A percentile compares a stretch with the other conserved stretches of the same genome.
Conservation (phyloP, 176 grass and related monocot genomes). For the Alopecurus myosuroides region DNA sequence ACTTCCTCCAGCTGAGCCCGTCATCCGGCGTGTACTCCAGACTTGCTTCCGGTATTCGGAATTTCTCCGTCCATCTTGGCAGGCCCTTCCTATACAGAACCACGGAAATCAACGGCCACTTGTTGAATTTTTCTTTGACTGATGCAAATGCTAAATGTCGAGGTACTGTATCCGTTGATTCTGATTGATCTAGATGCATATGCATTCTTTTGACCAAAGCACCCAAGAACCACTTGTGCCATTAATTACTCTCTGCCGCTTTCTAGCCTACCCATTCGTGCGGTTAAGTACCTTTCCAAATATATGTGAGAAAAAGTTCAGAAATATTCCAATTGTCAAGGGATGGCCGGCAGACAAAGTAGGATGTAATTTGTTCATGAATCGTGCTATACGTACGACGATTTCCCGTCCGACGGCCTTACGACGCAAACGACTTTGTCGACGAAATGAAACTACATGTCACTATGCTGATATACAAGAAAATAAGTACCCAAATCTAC, state of each 20-base stretch:
- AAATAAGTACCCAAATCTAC: too few species aligned
- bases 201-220: background rate
- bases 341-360: background rate
- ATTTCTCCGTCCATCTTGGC: conserved; percentile 41
- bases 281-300: background rate
- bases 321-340: background rate
- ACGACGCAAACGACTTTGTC: too few species aligned
- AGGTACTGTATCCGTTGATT: background rate
- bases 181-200: background rate
- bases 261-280: background rate
- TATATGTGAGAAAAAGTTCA: background rate
- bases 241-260: background rate
- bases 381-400: too few species aligned
- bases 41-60: conserved; percentile 21
- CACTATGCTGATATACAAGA: too few species aligned
- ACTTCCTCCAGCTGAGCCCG: conserved; percentile 90
- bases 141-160: background rate
- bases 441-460: background rate
- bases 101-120: background rate
- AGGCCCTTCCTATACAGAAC: conserved; percentile 49
- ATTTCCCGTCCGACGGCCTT: too few species aligned
- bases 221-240: background rate
- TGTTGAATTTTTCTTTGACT: conserved; percentile 1
- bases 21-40: conserved; percentile 45
- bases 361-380: background rate